Evolutionary conservation across 108 stramenopile genomes (phyloP).

Genomic region (Skeletonema menzelii): DNA sequence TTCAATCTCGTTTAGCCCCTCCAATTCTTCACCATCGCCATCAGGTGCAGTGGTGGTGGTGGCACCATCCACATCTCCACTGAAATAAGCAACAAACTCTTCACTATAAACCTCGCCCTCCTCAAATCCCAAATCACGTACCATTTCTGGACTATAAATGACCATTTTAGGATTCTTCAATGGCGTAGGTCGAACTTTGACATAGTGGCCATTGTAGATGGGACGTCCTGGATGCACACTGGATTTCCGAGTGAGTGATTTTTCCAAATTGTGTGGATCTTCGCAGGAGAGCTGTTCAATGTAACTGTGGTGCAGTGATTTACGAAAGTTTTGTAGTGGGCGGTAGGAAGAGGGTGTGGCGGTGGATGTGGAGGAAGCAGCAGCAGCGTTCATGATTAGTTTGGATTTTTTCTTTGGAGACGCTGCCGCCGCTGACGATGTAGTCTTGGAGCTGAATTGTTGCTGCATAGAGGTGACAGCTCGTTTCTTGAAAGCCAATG

Average conservation of each 20-base stretch:
- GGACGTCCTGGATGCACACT: conserved; percentile 47
- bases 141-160: conserved; percentile 54
- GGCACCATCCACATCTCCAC: conserved; percentile 60
- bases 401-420: background rate
- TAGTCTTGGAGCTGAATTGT: background rate
- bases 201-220: conserved; percentile 83
- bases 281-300: conserved; percentile 26
- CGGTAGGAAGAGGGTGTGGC: background rate
- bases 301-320: conserved; percentile 26
- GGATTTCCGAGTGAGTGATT: conserved; percentile 1
- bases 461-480: background rate
- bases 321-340: conserved; percentile 11
- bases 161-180: conserved; percentile 64
- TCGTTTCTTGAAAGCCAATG: background rate
- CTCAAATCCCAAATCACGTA: conserved; percentile 45
- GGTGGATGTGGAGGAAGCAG: background rate
- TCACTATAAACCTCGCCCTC: conserved; percentile 47
- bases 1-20: conserved; percentile 1
- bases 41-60: background rate
- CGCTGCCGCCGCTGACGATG: background rate
- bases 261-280: conserved; percentile 15
- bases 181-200: conserved; percentile 67
- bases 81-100: conserved; percentile 70
- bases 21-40: background rate
- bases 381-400: background rate